A percentile compares a stretch with the other conserved stretches of the same genome.
These are phyloP conservation scores for Zostera marina DNA, from an alignment of 116 monocot species.

Conservation along the genomic window DNA sequence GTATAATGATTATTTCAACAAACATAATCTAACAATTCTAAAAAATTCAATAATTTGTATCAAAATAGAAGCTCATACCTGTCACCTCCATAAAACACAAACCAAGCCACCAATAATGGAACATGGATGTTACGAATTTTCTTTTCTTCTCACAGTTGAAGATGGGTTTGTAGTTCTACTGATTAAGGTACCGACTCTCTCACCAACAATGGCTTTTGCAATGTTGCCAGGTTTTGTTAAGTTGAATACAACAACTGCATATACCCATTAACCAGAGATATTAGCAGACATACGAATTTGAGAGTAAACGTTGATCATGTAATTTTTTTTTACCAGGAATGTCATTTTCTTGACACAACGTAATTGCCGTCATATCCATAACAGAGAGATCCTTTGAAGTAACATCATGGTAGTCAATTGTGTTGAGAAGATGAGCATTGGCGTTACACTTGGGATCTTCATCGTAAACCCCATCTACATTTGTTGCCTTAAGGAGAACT, in stretches of 20 bases:
- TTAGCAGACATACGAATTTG: background rate
- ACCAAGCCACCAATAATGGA: no score
- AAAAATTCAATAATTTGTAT: no score
- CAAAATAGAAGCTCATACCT: no score
- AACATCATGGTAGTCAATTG: constrained; percentile 66
- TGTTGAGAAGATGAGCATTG: constrained; percentile 63
- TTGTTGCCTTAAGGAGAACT: constrained; percentile 96
- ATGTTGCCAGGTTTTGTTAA: constrained; percentile 79
- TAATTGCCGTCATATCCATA: constrained; percentile 97
- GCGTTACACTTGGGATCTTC: constrained; percentile 64
- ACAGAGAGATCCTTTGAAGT: constrained; percentile 78
- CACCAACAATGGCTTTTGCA: constrained; percentile 76
- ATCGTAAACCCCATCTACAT: constrained; percentile 91
- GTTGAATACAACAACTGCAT: constrained; percentile 95
- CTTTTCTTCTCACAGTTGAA: constrained; percentile 2
- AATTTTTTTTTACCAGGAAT: constrained; percentile 44
- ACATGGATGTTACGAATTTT: no score
- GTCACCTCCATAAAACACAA: no score
- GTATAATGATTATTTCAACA: no score
- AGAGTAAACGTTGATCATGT: background rate
- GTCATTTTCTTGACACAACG: constrained; percentile 92
- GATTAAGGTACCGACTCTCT: constrained; percentile 85
- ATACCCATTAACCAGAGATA: background rate
- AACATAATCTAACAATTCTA: no score
- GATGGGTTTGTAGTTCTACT: constrained; percentile 9